These are phyloP conservation scores for Cladosporium sp. DNA, from an alignment of 2,329 filamentous ascomycete genomes.

Conservation along the genomic window DNA sequence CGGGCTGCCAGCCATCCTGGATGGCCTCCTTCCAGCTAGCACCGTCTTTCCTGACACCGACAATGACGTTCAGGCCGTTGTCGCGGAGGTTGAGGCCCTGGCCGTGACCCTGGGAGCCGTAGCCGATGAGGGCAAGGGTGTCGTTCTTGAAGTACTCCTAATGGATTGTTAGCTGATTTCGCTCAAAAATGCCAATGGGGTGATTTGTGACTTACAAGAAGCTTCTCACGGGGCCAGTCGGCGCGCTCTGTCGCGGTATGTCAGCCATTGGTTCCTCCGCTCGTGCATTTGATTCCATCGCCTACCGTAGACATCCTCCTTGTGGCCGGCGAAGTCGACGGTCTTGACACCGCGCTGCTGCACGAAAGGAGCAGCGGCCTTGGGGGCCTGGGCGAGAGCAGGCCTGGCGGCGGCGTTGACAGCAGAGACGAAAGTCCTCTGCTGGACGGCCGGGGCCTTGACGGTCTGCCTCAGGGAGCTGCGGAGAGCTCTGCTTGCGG, in stretches of 20 bases:
- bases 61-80: constrained; percentile 98
- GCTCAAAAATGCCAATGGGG: not conserved
- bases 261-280: constrained; percentile 25
- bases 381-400: constrained; percentile 40
- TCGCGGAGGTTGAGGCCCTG: constrained; percentile 99
- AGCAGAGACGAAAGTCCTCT: constrained; percentile 56
- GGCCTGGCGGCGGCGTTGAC: constrained; percentile 46
- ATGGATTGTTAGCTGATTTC: constrained; percentile 25
- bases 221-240: constrained; percentile 98
- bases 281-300: not conserved
- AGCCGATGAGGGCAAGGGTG: constrained; percentile 97
- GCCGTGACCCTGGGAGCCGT: constrained; percentile 96
- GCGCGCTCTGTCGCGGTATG: constrained; percentile 66
- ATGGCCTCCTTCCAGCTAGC: constrained; percentile 97
- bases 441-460: constrained; percentile 45
- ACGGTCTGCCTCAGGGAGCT: constrained; percentile 51
- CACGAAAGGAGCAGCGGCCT: constrained; percentile 45
- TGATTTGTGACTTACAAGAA: constrained; percentile 61
- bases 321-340: constrained; percentile 93
- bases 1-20: constrained; percentile 95
- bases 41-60: constrained; percentile 97
- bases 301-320: constrained; percentile 91
- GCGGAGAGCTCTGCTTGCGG: constrained; percentile 60
- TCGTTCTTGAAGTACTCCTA: constrained; percentile 99
- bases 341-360: constrained; percentile 89